These are phyloP conservation scores for Inonotus obliquus DNA, from an alignment of 1,284 basidiomycete genomes.

Conservation along the genomic window DNA sequence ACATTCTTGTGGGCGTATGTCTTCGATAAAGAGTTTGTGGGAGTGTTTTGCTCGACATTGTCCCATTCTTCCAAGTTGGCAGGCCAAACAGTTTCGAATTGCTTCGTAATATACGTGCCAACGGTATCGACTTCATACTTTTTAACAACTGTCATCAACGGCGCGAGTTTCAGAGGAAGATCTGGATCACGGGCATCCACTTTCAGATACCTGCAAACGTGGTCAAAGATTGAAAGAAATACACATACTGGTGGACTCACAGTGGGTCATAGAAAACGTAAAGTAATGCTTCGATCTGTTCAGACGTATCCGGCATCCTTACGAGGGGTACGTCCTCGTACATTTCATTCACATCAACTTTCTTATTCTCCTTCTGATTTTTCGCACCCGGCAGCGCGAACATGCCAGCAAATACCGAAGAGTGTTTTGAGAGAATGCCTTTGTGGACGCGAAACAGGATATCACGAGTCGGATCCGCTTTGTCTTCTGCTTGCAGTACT, in stretches of 20 bases:
- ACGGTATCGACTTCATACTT: background rate
- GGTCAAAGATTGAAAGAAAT: background rate
- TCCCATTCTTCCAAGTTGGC: slow-evolving; percentile 1
- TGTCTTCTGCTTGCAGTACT: background rate
- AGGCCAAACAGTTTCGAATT: slow-evolving; percentile 3
- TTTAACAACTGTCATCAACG: background rate
- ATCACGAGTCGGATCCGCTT: background rate
- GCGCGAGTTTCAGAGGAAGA: background rate
- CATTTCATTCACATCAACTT: background rate
- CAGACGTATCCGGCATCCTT: background rate
- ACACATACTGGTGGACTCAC: background rate
- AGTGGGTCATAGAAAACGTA: slow-evolving; percentile 1
- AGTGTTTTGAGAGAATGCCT: background rate
- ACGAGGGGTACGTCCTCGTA: background rate
- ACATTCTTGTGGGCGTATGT: background rate
- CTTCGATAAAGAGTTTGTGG: too few species aligned
- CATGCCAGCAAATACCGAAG: background rate
- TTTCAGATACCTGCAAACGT: background rate
- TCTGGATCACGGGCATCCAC: background rate
- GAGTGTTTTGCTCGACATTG: background rate
- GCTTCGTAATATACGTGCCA: background rate
- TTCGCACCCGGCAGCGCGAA: background rate
- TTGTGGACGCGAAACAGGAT: background rate
- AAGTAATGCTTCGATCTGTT: background rate
- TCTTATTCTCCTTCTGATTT: background rate